Conservation (phyloP, 305 asterid genomes). For the Fraxinus nigra region DNA sequence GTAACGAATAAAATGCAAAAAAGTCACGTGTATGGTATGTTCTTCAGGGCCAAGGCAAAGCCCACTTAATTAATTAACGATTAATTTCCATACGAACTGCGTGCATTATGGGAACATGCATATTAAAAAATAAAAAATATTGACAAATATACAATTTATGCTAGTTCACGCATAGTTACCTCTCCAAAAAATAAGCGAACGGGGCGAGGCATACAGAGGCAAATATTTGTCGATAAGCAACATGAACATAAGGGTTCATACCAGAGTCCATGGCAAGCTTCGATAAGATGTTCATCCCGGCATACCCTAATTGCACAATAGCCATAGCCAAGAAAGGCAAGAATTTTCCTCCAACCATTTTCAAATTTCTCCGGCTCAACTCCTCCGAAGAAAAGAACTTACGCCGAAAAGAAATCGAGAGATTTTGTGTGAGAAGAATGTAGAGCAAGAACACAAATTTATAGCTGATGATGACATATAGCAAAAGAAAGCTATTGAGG, state of each 20-base stretch:
- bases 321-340: slow-evolving; percentile 65
- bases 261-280: slow-evolving; percentile 93
- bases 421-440: neutral
- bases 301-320: slow-evolving; percentile 72
- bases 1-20: neutral
- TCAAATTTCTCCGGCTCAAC: slow-evolving; percentile 14
- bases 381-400: neutral
- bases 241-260: slow-evolving; percentile 82
- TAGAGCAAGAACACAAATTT: neutral
- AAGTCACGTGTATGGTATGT: neutral
- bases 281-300: slow-evolving; percentile 81
- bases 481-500: slow-evolving; percentile 10
- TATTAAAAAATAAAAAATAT: neutral
- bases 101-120: neutral
- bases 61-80: neutral
- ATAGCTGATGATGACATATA: slow-evolving; percentile 13
- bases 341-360: slow-evolving; percentile 40
- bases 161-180: slow-evolving; percentile 33
- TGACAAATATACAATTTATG: neutral
- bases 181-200: slow-evolving; percentile 71
- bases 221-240: slow-evolving; percentile 80
- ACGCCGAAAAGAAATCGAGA: neutral
- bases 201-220: slow-evolving; percentile 69
- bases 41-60: neutral
- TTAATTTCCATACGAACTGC: neutral